Conservation (phyloP, 352 stramenopile genomes). For the Aphanomyces cochlioides region DNA sequence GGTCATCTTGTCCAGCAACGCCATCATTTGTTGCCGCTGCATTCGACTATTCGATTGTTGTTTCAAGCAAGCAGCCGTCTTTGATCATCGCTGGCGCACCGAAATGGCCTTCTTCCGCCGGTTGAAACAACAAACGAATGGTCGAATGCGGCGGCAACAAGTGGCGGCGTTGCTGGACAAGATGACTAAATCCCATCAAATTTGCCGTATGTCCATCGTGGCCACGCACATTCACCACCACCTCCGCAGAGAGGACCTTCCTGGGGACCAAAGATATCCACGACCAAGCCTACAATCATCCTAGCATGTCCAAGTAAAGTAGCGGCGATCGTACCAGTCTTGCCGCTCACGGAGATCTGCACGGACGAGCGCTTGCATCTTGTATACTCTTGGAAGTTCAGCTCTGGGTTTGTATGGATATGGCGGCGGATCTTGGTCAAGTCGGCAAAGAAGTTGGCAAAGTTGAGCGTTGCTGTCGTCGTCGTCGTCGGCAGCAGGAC, state of each 20-base stretch:
- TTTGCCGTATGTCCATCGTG: slow-evolving; percentile 95
- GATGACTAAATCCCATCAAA: slow-evolving; percentile 84
- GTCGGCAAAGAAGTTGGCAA: neutral
- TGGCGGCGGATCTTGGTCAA: slow-evolving; percentile 49
- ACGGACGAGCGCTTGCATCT: slow-evolving; percentile 83
- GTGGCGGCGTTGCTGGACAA: slow-evolving; percentile 71
- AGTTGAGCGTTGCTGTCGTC: slow-evolving; percentile 1
- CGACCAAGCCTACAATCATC: neutral
- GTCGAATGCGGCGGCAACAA: slow-evolving; percentile 65
- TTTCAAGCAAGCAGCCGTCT: too few relatives aligned
- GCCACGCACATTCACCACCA: slow-evolving; percentile 81
- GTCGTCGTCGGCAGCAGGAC: too few relatives aligned
- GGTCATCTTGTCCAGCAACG: slow-evolving; percentile 68
- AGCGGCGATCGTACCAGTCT: slow-evolving; percentile 52
- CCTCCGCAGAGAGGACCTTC: neutral
- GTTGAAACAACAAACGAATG: slow-evolving; percentile 94
- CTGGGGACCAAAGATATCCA: neutral
- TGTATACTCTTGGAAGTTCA: slow-evolving; percentile 88
- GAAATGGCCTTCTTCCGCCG: too few relatives aligned
- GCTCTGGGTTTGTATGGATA: slow-evolving; percentile 88
- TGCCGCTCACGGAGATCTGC: slow-evolving; percentile 74
- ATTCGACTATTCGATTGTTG: slow-evolving; percentile 87
- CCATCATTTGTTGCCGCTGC: slow-evolving; percentile 59
- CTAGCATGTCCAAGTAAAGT: neutral
- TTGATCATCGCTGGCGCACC: too few relatives aligned